Percentiles rank a stretch among this genome's conserved stretches.
phyloP scores from a whole-genome alignment of 257 asterid genomes.

The Solanum ossicruentum region DNA sequence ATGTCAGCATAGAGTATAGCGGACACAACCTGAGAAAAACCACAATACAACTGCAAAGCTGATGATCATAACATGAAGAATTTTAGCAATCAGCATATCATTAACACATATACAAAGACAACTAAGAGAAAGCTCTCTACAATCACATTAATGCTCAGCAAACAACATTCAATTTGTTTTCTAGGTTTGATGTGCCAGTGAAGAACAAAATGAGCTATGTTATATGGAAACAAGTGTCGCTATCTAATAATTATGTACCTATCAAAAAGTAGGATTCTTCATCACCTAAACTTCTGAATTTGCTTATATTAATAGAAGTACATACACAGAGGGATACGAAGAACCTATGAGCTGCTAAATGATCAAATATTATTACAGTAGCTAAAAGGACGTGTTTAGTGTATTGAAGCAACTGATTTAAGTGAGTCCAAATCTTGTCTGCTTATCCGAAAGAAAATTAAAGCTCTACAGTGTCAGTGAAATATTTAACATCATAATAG shows the following conservation, averaged over 20 bases:
- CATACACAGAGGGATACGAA: neutral
- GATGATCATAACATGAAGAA: neutral
- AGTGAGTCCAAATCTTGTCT: neutral
- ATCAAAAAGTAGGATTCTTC: neutral
- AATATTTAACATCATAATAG: neutral
- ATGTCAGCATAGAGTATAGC: neutral
- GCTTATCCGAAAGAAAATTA: neutral
- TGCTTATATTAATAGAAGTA: neutral
- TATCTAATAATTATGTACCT: neutral
- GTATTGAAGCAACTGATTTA: neutral
- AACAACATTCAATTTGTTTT: neutral
- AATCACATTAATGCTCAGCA: neutral
- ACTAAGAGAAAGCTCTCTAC: neutral
- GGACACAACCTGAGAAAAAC: neutral
- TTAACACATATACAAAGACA: neutral
- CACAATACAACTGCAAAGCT: neutral
- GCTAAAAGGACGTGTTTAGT: neutral
- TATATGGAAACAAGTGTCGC: neutral
- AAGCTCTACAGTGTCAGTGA: neutral
- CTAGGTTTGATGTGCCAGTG: neutral
- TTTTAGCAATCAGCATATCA: neutral
- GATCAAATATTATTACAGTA: neutral
- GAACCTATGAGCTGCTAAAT: neutral
- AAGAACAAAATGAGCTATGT: neutral
- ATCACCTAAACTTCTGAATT: neutral